Base-by-base conservation (phyloP, 2,329 filamentous ascomycete genomes). In the Paraphoma sp. region DNA sequence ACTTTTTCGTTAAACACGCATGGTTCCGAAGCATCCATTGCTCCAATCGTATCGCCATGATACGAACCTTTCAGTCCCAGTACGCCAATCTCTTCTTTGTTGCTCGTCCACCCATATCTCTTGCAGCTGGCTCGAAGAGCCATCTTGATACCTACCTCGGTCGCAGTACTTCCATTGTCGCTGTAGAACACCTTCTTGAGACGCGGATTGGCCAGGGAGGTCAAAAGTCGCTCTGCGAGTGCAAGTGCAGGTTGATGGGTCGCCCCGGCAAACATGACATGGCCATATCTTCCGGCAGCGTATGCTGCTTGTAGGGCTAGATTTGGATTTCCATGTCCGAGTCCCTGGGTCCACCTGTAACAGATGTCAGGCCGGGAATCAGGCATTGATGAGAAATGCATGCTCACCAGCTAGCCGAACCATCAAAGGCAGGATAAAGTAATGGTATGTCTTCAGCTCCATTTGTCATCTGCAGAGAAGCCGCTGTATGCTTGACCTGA, bases 361-460 rank as follows among this genome's bases (percentile, higher is more conserved):
- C 23, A 23, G 23, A 23, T 23, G 23, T 23, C 23, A 23, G 23
- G 23, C 23, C 5, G 5, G 23, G 23, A 5, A 23, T 23, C 23
- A 23, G 23, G 23, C 23, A 23, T 23, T 23, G 23, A 3, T 23
- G 2, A 3, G 23, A 5, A 23, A 5, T 23, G 23, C 23, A 23
- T 36, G 92, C 96, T 92, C 92, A 96, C 92, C 92, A 96, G 0
- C 91, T 94, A 1, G 91, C 91, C 0, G 91, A 95, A 2, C 89
- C 92, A 65, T 96, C 92, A 53, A 95, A 93, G 0, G 89, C 88
- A 1, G 90, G 84, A 45, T 82, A 83, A 0, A 92, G 76, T 3
- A 6, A 78, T 65, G 62, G 30, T 14, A 55, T 64, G 12, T 41
- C 57, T 52, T 61, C 60, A 41, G n/a, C 50, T 8, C 14, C 33